Base-by-base conservation (phyloP, 2,329 filamentous ascomycete genomes). In the Arthrobotrys sphaeroides region DNA sequence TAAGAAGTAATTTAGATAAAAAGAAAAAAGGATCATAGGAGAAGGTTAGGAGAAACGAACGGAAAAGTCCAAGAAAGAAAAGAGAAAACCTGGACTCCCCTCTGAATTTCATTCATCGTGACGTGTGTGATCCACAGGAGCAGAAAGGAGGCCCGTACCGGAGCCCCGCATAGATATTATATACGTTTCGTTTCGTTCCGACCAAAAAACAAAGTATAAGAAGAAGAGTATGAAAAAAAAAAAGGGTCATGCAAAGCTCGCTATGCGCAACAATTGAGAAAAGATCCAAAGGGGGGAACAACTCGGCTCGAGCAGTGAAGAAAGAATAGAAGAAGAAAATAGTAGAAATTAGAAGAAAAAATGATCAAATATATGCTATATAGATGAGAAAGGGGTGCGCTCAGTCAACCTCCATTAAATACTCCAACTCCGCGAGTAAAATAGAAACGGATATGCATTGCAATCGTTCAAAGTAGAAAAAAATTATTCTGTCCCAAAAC, bases 401-500 rank as follows among this genome's bases (percentile, higher is more conserved):
- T 26, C 18, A 47, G 42, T 24, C 42, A 62, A 47, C 36, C 59
- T 49, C 49, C 69, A 73, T 53, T 49, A 65, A 42, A 53, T 66
- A 73, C 62, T 36, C 53, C 69, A 73, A 74, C 70, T 74, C 70
- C 70, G 47, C 55, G 55, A 67, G 43, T 55, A 24, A 33, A 49
- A 24, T 28, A 55, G 24, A 49, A 43, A 57, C 10, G 51, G 38
- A 55, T 55, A 64, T 47, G 42, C 42, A 49, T 51, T 51, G 43
- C 49, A 55, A 36, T 38, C 49, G 22, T 55, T 31, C 49, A 55
- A 55, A 22, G 49, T 55, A 55, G 18, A 55, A n/a, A n/a, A n/a
- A n/a, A n/a, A 55, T 55, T 55, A 55, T 55, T 28, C 28, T n/a
- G 38, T 55, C 31, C 31, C 51, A 24, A 62, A 51, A 38, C 31